A percentile compares a stretch with the other conserved stretches of the same genome.
These are phyloP conservation scores for Bullera alba DNA, from an alignment of 768 basidiomycete species.

Conservation along the genomic window DNA sequence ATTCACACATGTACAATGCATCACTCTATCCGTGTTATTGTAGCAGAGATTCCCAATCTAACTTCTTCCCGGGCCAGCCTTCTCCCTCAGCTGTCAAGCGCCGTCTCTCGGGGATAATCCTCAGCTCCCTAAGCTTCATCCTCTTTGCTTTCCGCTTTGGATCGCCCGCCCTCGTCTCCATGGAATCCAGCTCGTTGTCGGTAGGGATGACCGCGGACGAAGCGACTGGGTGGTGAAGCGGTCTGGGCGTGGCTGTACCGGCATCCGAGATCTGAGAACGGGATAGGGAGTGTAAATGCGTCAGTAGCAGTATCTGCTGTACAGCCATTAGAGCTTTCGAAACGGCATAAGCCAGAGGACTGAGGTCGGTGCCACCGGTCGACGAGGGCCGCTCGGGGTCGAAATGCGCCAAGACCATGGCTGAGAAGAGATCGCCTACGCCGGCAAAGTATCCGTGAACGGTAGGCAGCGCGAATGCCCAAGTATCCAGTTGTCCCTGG, in stretches of 20 bases:
- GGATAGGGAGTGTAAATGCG: conserved; percentile 25
- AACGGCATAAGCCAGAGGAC: conserved; percentile 32
- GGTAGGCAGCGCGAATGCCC: conserved; percentile 66
- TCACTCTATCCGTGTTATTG: neutral
- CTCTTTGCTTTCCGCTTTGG: conserved; percentile 62
- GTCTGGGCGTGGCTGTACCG: conserved; percentile 16
- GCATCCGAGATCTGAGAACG: conserved; percentile 4
- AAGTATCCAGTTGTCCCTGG: conserved; percentile 34
- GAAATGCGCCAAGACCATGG: conserved; percentile 79
- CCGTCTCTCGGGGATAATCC: conserved; percentile 70
- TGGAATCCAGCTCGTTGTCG: conserved; percentile 68
- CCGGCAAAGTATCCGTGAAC: conserved; percentile 91
- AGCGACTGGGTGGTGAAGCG: conserved; percentile 5
- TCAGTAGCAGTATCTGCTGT: conserved; percentile 39
- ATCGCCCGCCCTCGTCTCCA: conserved; percentile 44
- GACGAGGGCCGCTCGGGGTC: conserved; percentile 2
- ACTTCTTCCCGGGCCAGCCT: conserved; percentile 30
- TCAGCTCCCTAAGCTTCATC: conserved; percentile 79
- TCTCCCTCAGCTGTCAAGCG: conserved; percentile 43
- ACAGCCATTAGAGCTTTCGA: conserved; percentile 35
- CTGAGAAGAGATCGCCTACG: conserved; percentile 93
- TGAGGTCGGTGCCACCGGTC: conserved; percentile 8
- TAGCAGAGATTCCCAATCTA: conserved; percentile 20
- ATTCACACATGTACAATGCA: too few species aligned
- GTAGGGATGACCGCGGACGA: conserved; percentile 55